phyloP scores from a whole-genome alignment of 176 grass and related monocot species.

The Oryza punctata region DNA sequence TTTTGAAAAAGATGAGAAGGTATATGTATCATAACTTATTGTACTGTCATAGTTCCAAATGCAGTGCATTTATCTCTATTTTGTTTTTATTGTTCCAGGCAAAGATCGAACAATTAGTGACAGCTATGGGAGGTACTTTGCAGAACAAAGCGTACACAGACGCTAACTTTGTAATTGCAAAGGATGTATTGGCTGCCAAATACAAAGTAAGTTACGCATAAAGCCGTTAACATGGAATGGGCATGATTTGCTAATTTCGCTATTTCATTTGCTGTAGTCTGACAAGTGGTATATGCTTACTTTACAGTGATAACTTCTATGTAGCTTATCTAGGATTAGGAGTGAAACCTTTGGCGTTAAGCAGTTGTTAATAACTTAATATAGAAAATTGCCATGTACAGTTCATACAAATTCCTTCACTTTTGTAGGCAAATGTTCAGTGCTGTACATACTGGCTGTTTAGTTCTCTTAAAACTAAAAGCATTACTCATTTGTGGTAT shows the following conservation, averaged over 20 bases:
- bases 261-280: not conserved
- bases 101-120: slow-evolving; percentile 71
- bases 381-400: slow-evolving; percentile 16
- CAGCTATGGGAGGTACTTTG: slow-evolving; percentile 80
- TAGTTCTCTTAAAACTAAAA: slow-evolving; percentile 22
- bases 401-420: not conserved
- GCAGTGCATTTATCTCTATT: slow-evolving; percentile 20
- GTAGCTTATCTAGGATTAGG: not conserved
- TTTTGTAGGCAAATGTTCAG: not conserved
- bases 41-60: slow-evolving; percentile 24
- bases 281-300: slow-evolving; percentile 16
- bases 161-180: slow-evolving; percentile 85
- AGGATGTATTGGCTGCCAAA: slow-evolving; percentile 79
- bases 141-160: slow-evolving; percentile 59
- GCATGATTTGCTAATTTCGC: slow-evolving; percentile 14
- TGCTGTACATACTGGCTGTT: slow-evolving; percentile 14
- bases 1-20: slow-evolving; percentile 87
- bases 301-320: slow-evolving; percentile 13
- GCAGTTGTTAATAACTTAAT: slow-evolving; percentile 19
- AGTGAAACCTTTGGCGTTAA: not conserved
- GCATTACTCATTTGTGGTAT: not conserved
- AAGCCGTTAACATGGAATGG: slow-evolving; percentile 16
- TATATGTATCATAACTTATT: slow-evolving; percentile 33
- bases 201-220: slow-evolving; percentile 78
- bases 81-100: slow-evolving; percentile 55